Percentiles rank a stretch among this genome's conserved stretches.
Conservation (phyloP, 495 filamentous ascomycete genomes). For the Halenospora varia region DNA sequence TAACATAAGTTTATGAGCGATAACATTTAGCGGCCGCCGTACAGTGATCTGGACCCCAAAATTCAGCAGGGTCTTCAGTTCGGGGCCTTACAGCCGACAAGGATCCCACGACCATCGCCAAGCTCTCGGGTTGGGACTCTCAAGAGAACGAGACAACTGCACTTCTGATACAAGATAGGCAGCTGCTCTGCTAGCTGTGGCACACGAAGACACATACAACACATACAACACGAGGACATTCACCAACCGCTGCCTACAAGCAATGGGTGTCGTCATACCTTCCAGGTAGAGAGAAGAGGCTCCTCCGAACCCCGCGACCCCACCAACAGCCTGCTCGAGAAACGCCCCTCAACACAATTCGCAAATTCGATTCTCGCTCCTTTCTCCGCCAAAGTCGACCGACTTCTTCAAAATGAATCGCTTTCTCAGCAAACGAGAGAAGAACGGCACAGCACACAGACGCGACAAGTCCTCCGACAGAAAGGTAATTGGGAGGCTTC, state of each 20-base stretch:
- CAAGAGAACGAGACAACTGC: not conserved
- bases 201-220: not conserved
- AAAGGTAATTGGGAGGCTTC: constrained; percentile 26
- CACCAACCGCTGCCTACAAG: not conserved
- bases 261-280: constrained; percentile 11
- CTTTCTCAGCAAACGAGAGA: constrained; percentile 74
- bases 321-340: constrained; percentile 6
- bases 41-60: no score
- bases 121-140: not conserved
- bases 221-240: not conserved
- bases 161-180: not conserved
- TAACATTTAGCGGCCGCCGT: no score
- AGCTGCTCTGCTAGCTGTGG: not conserved
- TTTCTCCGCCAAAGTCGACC: not conserved
- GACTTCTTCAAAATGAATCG: constrained; percentile 47
- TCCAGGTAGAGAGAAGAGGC: constrained; percentile 9
- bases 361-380: not conserved
- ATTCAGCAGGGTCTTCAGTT: no score
- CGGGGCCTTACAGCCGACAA: no score
- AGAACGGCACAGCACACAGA: constrained; percentile 43
- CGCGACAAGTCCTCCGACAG: constrained; percentile 34
- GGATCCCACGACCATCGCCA: not conserved
- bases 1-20: no score
- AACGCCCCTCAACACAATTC: not conserved
- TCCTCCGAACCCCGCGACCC: constrained; percentile 7